Evolutionary conservation across 176 grass and related monocot species (phyloP), one percentile per base, ranked within the genome.

Genomic region (Melocanna baccifera): DNA sequence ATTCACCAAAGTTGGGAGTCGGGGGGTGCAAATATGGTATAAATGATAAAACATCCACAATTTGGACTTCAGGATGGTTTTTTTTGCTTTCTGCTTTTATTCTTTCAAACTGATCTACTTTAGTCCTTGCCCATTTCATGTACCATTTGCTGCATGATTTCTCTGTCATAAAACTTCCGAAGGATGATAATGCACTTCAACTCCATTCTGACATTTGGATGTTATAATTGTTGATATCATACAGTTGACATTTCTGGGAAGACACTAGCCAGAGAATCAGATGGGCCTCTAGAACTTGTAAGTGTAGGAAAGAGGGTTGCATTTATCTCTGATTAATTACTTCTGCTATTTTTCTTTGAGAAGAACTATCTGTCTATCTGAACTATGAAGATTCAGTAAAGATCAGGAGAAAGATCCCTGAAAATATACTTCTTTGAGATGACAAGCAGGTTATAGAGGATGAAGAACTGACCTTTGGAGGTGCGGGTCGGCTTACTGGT

Each of bases 401-500:
- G 71, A 28, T 39, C 30, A 58, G 59, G 40, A 89, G 66, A 82
- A 76, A 74, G 26, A 82, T 59, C 65, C 64, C 67, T 87, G 23
- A 89, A 87, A 87, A 82, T 81, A 29, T 73, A 68, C 58, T 91
- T 78, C 52, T 87, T 89, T 91, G 69, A 81, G 74, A 73, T 89
- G 79, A 87, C 66, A 86, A 89, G 81, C 91, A 91, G 87, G 93
- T 91, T 77, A 86, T 86, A 72, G 87, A 94, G 41, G 83, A 94
- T 86, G 89, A 90, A 91, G 91, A 89, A 48, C 75, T 93, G 88
- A 83, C 50, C 20, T 91, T 83, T 80, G 87, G 76, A 53, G 87
- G 81, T 91, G 84, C 83, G 62, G 76, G 34, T 87, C 80, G 66
- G 25, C 67, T 89, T 59, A 55, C 42, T 42, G 75, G 81, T 62